Evolutionary conservation across 331 rosid genomes (phyloP), one percentile per base, ranked within the genome.

Genomic region (Malus hybrid): DNA sequence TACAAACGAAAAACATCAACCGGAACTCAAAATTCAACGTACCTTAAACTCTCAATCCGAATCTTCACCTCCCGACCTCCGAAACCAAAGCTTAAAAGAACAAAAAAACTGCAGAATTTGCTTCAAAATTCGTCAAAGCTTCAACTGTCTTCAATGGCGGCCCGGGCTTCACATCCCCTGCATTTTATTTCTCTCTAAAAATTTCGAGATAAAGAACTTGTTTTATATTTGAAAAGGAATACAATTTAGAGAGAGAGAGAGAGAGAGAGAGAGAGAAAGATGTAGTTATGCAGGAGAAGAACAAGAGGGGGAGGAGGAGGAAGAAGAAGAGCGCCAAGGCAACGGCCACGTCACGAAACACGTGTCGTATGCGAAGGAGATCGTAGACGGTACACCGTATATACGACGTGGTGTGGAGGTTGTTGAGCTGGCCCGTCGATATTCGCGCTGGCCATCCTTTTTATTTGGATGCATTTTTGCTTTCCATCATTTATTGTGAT

Each of bases 271-370:
- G 20, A 71, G 13, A 30, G 3, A 7, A 4, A 16, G 56, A 50
- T 15, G 20, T 14, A 16, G 57, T 14, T 5, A 52, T 52, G 20
- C 7, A 52, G 32, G 57, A 11, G 57, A 18, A 6, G 70, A 53
- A 81, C 70, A 74, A 50, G 50, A 44, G 44, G 77, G 46, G 28
- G 81, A 53, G 84, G 78, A 22, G 52, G 75, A 53, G 71, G 24
- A 61, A 63, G 71, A 46, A 32, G 84, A 68, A 74, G 86, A 83
- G 85, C 78, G 88, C 88, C 89, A 84, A 82, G 83, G 79, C 81
- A 68, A 79, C 24, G n/a, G 50, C 96, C 97, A 92, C 96, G 96
- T 94, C 96, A 88, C 64, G 78, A 22, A 28, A 85, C 99, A 91
- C 95, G 96, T 94, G 96, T 88, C 86, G 69, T 68, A 70, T 56